Conservation (phyloP, 2,329 filamentous ascomycete genomes). For the Claviceps quebecensis region DNA sequence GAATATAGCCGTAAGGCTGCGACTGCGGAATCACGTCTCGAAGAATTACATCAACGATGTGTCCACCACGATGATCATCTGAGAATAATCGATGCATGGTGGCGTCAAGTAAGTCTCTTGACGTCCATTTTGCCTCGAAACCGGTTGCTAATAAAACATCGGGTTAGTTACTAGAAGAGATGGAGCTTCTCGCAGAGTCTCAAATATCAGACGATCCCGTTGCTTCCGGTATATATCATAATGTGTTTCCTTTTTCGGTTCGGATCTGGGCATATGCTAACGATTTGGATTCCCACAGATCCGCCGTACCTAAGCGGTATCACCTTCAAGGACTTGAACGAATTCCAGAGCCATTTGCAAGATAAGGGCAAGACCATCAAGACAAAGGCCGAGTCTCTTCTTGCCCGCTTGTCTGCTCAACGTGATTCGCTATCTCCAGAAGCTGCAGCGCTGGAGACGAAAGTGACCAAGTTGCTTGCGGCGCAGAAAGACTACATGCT, state of each 20-base stretch:
- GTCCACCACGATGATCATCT: constrained; percentile 86
- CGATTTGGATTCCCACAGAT: constrained; percentile 22
- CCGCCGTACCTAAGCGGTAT: constrained; percentile 43
- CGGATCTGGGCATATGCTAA: constrained; percentile 9
- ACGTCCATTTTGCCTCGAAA: neutral
- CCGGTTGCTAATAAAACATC: constrained; percentile 2
- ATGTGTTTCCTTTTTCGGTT: neutral
- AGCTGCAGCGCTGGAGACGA: constrained; percentile 56
- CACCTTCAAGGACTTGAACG: constrained; percentile 47
- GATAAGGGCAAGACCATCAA: constrained; percentile 65
- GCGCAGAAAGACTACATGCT: constrained; percentile 69
- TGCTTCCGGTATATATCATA: constrained; percentile 12
- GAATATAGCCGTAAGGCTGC: constrained; percentile 89
- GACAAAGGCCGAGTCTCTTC: constrained; percentile 55
- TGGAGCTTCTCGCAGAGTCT: constrained; percentile 43
- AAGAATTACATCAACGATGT: constrained; percentile 64
- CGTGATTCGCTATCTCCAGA: constrained; percentile 50
- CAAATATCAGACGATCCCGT: constrained; percentile 19
- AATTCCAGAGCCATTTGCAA: constrained; percentile 72
- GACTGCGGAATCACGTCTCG: constrained; percentile 66
- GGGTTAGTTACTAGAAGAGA: constrained; percentile 46
- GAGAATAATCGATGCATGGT: constrained; percentile 83
- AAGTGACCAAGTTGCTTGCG: constrained; percentile 61
- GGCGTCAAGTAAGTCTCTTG: constrained; percentile 58
- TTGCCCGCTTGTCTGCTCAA: constrained; percentile 38